Evolutionary conservation across 306 rosid species (phyloP), one percentile per base, ranked within the genome.

Genomic region (Begonia fuchsioides): DNA sequence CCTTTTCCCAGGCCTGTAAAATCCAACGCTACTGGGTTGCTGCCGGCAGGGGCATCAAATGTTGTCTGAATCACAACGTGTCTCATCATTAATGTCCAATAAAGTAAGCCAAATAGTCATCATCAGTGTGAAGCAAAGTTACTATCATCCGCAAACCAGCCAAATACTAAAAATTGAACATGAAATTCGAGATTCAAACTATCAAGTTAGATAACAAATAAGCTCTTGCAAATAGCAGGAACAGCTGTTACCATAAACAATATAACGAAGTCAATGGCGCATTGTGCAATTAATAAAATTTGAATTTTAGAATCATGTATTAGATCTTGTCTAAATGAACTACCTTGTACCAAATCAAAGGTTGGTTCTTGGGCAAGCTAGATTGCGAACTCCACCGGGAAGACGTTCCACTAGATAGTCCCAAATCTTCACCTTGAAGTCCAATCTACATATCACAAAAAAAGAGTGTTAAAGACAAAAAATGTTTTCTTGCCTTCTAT

Each of bases 301-400:
- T n/a, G n/a, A n/a, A n/a, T n/a, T n/a, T n/a, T n/a, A n/a, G n/a
- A 41, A 17, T 3, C 40, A 46, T 46, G n/a, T 1, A n/a, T 2
- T 26, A 10, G 39, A 3, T 35, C 16, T 35, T 26, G 35, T 26
- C 35, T 26, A 26, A 26, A 5, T 32, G 48, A 14, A 44, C 51
- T 75, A 90, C 97, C 97, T 84, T 90, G 84, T 81, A 90, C 97
- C 97, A 90, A 32, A 65, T 81, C 71, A 90, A 65, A 5, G 94
- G 94, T 66, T 76, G 83, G 32, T 79, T 84, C 64, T 62, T 81
- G 47, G 93, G 87, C 67, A 84, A 64, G 46, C 65, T 44, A 46
- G 93, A 66, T 56, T 71, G 61, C 51, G 94, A 68, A 58, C 62
- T 64, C 97, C 97, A 90, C 44, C 64, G 66, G 53, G 74, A 70